A percentile compares a stretch with the other conserved stretches of the same genome.
Evolutionary conservation across 371 early-diverging fungal species (phyloP).

Genomic region (Mortierella sp.): DNA sequence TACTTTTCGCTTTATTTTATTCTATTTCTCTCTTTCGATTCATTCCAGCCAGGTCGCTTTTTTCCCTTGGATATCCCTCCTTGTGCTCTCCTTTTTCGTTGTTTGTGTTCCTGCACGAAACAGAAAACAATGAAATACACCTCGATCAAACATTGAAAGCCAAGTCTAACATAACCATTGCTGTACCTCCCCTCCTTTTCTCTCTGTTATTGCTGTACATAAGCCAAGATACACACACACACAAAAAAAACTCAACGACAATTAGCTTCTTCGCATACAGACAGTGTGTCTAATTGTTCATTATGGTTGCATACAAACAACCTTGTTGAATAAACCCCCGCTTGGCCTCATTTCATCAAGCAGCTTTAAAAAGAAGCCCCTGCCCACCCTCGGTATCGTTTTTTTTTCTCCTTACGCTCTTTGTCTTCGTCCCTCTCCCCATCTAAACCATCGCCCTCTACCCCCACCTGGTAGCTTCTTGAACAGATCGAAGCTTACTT

Average conservation of each 20-base stretch:
- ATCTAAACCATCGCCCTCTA: neutral
- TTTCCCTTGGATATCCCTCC: too few relatives aligned
- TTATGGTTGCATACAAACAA: too few relatives aligned
- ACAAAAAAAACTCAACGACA: too few relatives aligned
- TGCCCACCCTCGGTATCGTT: slow-evolving; percentile 1
- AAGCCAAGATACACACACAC: neutral
- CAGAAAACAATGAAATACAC: neutral
- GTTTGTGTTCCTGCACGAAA: neutral
- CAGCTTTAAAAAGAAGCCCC: neutral
- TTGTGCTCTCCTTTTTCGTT: neutral
- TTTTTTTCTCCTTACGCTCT: slow-evolving; percentile 2
- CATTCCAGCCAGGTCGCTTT: too few relatives aligned
- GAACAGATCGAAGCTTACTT: slow-evolving; percentile 3
- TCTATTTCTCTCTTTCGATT: too few relatives aligned
- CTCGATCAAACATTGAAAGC: neutral
- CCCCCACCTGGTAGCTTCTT: neutral
- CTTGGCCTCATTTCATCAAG: too few relatives aligned
- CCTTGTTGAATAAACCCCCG: too few relatives aligned
- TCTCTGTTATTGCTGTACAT: too few relatives aligned
- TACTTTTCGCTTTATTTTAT: too few relatives aligned
- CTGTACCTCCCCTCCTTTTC: too few relatives aligned
- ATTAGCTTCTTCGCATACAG: too few relatives aligned
- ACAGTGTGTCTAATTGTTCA: too few relatives aligned
- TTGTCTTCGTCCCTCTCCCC: neutral
- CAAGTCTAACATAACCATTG: neutral